Evolutionary conservation across 495 filamentous ascomycete genomes (phyloP).

Genomic region (Penicillium lagena): DNA sequence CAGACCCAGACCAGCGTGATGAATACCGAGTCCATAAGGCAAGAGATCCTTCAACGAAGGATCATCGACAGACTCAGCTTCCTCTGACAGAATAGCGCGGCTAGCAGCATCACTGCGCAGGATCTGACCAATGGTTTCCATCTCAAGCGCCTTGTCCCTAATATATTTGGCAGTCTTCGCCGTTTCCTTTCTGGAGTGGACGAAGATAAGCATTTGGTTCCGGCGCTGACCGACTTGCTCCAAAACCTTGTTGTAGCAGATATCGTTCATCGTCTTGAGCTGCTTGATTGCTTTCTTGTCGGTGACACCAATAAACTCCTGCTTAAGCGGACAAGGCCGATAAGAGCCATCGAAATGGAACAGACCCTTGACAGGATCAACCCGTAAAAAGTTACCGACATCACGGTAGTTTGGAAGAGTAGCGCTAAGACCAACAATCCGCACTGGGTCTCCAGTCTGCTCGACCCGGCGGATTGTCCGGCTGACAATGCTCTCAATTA

Average conservation of each 20-base stretch:
- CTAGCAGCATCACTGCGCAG: constrained; percentile 89
- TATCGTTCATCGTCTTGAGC: constrained; percentile 98
- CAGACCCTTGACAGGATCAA: constrained; percentile 75
- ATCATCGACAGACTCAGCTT: constrained; percentile 78
- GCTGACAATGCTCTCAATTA: constrained; percentile 94
- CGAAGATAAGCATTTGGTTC: constrained; percentile 98
- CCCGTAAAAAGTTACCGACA: constrained; percentile 91
- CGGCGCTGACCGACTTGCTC: constrained; percentile 88
- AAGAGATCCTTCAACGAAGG: constrained; percentile 88
- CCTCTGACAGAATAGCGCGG: constrained; percentile 77
- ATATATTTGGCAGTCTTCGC: constrained; percentile 96
- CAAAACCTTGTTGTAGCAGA: constrained; percentile 94
- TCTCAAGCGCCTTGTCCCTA: constrained; percentile 88
- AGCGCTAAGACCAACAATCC: constrained; percentile 87
- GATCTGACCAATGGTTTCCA: constrained; percentile 95
- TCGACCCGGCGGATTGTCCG: constrained; percentile 88
- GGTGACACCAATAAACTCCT: constrained; percentile 96
- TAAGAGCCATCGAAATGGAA: constrained; percentile 97
- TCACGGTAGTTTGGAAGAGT: constrained; percentile 96
- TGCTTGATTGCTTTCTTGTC: constrained; percentile 99
- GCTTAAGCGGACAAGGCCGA: constrained; percentile 84
- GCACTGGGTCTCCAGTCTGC: constrained; percentile 85
- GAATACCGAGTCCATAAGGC: constrained; percentile 95
- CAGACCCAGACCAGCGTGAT: constrained; percentile 94
- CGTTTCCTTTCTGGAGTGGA: constrained; percentile 96